Evolutionary conservation across 2,329 filamentous ascomycete species (phyloP).

Genomic region (Ambrosiella cleistominuta): DNA sequence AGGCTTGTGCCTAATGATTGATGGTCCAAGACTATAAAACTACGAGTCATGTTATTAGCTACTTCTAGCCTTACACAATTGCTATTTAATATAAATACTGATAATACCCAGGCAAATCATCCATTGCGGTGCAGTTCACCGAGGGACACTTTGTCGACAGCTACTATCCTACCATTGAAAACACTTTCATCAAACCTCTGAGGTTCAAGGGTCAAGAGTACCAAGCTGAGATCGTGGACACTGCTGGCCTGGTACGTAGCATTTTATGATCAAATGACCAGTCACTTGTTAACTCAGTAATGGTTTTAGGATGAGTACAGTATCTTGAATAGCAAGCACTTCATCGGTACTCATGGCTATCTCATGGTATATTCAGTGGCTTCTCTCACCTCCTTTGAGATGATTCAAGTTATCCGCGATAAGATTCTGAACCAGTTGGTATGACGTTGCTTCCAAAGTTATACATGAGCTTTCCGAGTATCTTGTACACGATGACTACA

Average conservation of each 20-base stretch:
- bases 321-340: slow-evolving; percentile 95
- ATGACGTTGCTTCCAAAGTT: slow-evolving; percentile 19
- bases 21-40: too few relatives aligned
- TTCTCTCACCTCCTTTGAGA: slow-evolving; percentile 86
- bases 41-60: too few relatives aligned
- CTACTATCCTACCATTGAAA: slow-evolving; percentile 98
- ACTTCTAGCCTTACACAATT: too few relatives aligned
- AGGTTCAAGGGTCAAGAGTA: slow-evolving; percentile 85
- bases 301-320: slow-evolving; percentile 75
- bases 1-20: background rate
- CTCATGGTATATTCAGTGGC: slow-evolving; percentile 98
- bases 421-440: slow-evolving; percentile 96
- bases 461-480: background rate
- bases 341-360: slow-evolving; percentile 97
- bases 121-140: slow-evolving; percentile 89
- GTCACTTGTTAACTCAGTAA: slow-evolving; percentile 4
- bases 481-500: background rate
- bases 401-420: slow-evolving; percentile 88
- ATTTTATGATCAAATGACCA: slow-evolving; percentile 15
- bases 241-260: slow-evolving; percentile 62
- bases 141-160: slow-evolving; percentile 97
- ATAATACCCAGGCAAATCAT: slow-evolving; percentile 64
- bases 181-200: slow-evolving; percentile 94
- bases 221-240: slow-evolving; percentile 94
- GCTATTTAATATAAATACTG: background rate